Percentiles rank a stretch among this genome's conserved stretches.
Conservation (phyloP, 2,329 filamentous ascomycete species). For the Claviceps sp. region DNA sequence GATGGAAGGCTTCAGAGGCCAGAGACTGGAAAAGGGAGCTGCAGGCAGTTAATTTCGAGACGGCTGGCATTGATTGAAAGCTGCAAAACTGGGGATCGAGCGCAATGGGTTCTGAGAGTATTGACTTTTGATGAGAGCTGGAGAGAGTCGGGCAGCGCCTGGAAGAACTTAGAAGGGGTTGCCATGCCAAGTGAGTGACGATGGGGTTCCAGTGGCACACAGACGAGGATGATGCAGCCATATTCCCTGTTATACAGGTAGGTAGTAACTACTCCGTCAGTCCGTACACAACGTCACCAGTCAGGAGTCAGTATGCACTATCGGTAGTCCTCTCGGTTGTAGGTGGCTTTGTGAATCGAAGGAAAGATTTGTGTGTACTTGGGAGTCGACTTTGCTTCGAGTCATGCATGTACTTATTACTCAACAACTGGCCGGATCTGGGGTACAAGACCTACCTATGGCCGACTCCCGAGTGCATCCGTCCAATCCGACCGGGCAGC, state of each 20-base stretch:
- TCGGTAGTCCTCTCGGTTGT: neutral
- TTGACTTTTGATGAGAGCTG: neutral
- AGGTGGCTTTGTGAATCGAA: too few relatives aligned
- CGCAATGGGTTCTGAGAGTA: too few relatives aligned
- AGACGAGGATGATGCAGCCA: conserved; percentile 1
- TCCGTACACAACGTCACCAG: neutral
- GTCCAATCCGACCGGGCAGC: too few relatives aligned
- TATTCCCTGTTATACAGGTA: neutral
- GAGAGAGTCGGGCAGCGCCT: neutral
- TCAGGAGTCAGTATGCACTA: neutral
- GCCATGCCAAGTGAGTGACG: neutral
- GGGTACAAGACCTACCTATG: neutral
- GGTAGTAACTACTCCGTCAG: too few relatives aligned
- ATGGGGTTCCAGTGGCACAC: conserved; percentile 3
- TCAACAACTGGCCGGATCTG: neutral
- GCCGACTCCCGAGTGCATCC: neutral
- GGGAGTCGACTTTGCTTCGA: neutral
- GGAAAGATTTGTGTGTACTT: too few relatives aligned
- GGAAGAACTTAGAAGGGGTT: neutral
- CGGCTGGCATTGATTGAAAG: too few relatives aligned
- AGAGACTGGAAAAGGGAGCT: too few relatives aligned
- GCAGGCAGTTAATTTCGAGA: too few relatives aligned
- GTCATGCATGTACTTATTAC: neutral
- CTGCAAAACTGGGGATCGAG: too few relatives aligned
- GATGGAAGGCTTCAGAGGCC: too few relatives aligned